These are phyloP conservation scores for Syncephalastrum monosporum DNA, from an alignment of 371 early-diverging fungal genomes.

Conservation along the genomic window DNA sequence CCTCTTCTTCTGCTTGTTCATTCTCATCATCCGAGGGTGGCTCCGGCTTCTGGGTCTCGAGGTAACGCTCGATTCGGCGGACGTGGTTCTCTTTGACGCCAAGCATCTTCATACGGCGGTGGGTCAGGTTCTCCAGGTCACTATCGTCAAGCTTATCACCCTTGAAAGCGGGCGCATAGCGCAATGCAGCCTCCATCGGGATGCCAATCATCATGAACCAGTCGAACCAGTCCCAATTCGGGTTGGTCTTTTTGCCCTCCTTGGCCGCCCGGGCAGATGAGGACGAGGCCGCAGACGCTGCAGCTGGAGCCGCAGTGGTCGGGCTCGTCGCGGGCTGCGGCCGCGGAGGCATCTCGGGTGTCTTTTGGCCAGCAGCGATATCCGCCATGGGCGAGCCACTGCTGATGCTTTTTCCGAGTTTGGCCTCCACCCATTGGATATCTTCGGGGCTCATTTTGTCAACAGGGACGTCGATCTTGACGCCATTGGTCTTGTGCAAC, in stretches of 20 bases:
- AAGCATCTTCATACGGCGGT: slow-evolving; percentile 72
- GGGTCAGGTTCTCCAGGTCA: slow-evolving; percentile 70
- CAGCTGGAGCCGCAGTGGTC: slow-evolving; percentile 14
- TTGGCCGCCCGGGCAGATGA: slow-evolving; percentile 6
- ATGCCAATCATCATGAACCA: slow-evolving; percentile 83
- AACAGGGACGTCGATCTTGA: slow-evolving; percentile 90
- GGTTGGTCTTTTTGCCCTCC: slow-evolving; percentile 43
- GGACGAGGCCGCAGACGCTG: slow-evolving; percentile 7
- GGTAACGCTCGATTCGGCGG: slow-evolving; percentile 67
- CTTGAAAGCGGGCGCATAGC: slow-evolving; percentile 82
- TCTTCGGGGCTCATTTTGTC: slow-evolving; percentile 81
- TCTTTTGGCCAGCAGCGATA: slow-evolving; percentile 11
- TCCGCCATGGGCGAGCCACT: slow-evolving; percentile 17
- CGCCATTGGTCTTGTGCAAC: slow-evolving; percentile 90
- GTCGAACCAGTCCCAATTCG: slow-evolving; percentile 90
- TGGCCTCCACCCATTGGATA: slow-evolving; percentile 58
- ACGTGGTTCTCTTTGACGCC: slow-evolving; percentile 86
- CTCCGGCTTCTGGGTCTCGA: slow-evolving; percentile 44
- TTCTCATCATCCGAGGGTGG: slow-evolving; percentile 37
- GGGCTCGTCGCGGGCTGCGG: slow-evolving; percentile 5
- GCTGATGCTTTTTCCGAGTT: slow-evolving; percentile 48
- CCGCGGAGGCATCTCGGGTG: slow-evolving; percentile 22
- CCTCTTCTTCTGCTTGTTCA: slow-evolving; percentile 17
- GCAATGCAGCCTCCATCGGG: slow-evolving; percentile 69
- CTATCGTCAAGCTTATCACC: slow-evolving; percentile 80